Conservation (phyloP, 2,329 filamentous ascomycete genomes). For the Hypoxylon sp. region DNA sequence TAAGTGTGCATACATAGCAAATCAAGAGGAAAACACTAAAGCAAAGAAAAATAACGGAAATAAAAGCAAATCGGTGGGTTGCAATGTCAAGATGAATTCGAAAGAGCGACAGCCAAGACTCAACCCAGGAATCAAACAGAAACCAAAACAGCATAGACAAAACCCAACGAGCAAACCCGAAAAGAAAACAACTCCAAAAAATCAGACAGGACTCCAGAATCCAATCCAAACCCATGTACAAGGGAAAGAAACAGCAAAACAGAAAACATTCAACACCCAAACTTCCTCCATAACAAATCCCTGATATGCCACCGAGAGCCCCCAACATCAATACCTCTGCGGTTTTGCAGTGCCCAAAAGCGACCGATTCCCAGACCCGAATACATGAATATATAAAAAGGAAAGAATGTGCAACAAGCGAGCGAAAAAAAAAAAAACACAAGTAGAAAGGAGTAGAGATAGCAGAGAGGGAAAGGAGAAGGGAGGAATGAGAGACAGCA, state of each 20-base stretch:
- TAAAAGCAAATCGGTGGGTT: background rate
- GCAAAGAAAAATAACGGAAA: background rate
- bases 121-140: slow-evolving; percentile 9
- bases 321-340: slow-evolving; percentile 18
- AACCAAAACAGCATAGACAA: background rate
- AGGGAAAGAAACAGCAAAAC: slow-evolving; percentile 8
- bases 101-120: slow-evolving; percentile 23
- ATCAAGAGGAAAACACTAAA: background rate
- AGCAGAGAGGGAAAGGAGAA: background rate
- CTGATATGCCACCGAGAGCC: background rate
- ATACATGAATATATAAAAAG: background rate
- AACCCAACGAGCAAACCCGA: slow-evolving; percentile 17
- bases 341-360: slow-evolving; percentile 36
- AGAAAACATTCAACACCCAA: background rate
- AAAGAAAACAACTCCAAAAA: slow-evolving; percentile 2
- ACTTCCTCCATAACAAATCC: background rate
- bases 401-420: slow-evolving; percentile 4
- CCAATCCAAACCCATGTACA: background rate
- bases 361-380: slow-evolving; percentile 6
- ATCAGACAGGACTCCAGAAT: slow-evolving; percentile 13
- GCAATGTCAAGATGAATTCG: slow-evolving; percentile 20
- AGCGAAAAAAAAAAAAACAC: background rate
- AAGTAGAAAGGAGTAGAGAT: background rate
- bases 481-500: background rate
- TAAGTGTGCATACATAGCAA: background rate